Evolutionary conservation across 495 filamentous ascomycete species (phyloP).

Genomic region (Xylaria scruposa): DNA sequence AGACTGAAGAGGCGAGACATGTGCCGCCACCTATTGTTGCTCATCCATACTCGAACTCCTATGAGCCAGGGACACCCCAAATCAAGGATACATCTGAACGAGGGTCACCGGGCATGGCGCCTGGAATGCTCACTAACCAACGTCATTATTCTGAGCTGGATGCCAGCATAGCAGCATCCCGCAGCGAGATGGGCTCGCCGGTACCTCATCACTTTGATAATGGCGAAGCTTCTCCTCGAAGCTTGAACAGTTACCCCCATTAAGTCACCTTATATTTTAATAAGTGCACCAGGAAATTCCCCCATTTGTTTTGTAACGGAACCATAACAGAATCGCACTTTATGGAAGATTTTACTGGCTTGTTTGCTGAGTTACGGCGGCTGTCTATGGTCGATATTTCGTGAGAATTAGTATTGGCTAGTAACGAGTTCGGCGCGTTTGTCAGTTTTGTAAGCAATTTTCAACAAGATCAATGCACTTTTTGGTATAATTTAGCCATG

Average conservation of each 20-base stretch:
- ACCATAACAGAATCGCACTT: background rate
- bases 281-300: background rate
- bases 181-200: constrained; percentile 27
- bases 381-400: background rate
- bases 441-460: background rate
- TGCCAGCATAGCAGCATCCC: constrained; percentile 15
- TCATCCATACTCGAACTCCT: background rate
- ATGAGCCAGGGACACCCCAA: background rate
- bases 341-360: background rate
- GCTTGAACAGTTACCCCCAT: constrained; percentile 3
- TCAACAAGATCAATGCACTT: background rate
- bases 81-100: constrained; percentile 5
- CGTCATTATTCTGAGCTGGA: constrained; percentile 29
- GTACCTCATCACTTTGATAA: background rate
- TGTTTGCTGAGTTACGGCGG: too few relatives aligned
- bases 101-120: constrained; percentile 10
- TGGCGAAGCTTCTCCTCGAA: constrained; percentile 15
- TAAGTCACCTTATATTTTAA: background rate
- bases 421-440: background rate
- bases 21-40: constrained; percentile 2
- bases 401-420: background rate
- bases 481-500: background rate
- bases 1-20: constrained; percentile 16
- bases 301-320: background rate
- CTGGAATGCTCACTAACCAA: background rate